Evolutionary conservation across 768 basidiomycete species (phyloP), one percentile per base, ranked within the genome.

Genomic region (Cystobasidium onofrii): DNA sequence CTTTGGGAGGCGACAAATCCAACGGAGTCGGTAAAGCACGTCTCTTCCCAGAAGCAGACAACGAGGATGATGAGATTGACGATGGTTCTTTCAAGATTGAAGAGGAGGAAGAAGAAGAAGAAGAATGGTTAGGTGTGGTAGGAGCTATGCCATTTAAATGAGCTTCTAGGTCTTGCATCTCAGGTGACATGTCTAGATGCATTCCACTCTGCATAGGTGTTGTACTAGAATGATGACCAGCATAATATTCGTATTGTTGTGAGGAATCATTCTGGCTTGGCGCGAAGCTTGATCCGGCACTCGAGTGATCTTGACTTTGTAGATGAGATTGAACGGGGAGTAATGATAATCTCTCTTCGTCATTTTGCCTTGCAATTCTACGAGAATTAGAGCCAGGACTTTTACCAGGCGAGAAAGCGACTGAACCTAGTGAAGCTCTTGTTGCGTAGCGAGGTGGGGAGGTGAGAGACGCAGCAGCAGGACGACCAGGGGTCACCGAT

Each of bases 371-470:
- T 9, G 61, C 25, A 31, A 31, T 27, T 34, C 63, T 64, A n/a
- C 63, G 34, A 25, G 36, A 34, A 39, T 31, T 23, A 12, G 44
- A 44, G 7, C 25, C 27, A 4, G 66, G 43, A 55, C 44, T 39
- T 12, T 43, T 39, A 4, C 50, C 44, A 3, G 66, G 66, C 15
- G 66, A 44, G 44, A 69, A 46, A 27, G 69, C 69, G 17, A 71
- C 55, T 20, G 33, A 34, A 17, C 69, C 69, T 10, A 57, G 25
- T 27, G 46, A 54, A 18, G n/a, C 20, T 23, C 69, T 52, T 2
- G 69, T 71, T 23, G 55, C 13, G 39, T 71, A 71, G 10, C 69
- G 50, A 54, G 69, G 69, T 18, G 69, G 69, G n/a, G 69, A 71
- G 7, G 65, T 52, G 34, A 50, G 39, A 39, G 39, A 39, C 7